Conservation (phyloP, 2,329 filamentous ascomycete genomes). For the Lecanicillium sp. region DNA sequence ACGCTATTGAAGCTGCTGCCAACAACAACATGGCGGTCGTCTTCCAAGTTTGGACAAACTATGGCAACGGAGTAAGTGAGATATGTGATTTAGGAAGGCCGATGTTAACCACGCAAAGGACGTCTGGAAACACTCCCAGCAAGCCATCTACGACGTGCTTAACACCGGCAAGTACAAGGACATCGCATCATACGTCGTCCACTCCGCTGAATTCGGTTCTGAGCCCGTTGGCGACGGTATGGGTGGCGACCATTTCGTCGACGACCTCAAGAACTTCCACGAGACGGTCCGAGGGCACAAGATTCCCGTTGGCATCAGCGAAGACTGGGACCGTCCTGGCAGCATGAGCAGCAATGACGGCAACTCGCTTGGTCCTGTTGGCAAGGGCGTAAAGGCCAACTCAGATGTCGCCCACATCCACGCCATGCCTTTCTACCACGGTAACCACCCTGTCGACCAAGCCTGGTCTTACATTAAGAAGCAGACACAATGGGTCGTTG, state of each 20-base stretch:
- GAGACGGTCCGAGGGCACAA: slow-evolving; percentile 13
- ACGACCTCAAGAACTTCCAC: slow-evolving; percentile 17
- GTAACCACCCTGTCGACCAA: slow-evolving; percentile 11
- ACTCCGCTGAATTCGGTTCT: slow-evolving; percentile 19
- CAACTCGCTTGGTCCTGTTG: slow-evolving; percentile 13
- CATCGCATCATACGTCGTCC: slow-evolving; percentile 18
- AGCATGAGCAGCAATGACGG: slow-evolving; percentile 15
- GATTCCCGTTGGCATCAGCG: slow-evolving; percentile 18
- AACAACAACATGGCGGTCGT: slow-evolving; percentile 19
- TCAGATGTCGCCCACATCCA: slow-evolving; percentile 19
- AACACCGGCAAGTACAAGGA: slow-evolving; percentile 15
- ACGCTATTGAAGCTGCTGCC: slow-evolving; percentile 17
- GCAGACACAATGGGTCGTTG: slow-evolving; percentile 16
- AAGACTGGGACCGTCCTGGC: slow-evolving; percentile 20
- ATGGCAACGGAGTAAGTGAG: slow-evolving; percentile 17
- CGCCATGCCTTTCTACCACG: slow-evolving; percentile 20
- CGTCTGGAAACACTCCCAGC: slow-evolving; percentile 18
- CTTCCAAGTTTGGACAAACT: slow-evolving; percentile 21
- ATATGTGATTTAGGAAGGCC: not conserved
- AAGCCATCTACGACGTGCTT: slow-evolving; percentile 18
- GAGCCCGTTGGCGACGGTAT: slow-evolving; percentile 21
- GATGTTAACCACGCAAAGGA: not conserved
- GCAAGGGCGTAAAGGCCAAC: slow-evolving; percentile 16
- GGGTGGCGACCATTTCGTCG: slow-evolving; percentile 18
- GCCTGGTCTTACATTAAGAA: slow-evolving; percentile 18